Evolutionary conservation across 495 filamentous ascomycete genomes (phyloP), one percentile per base, ranked within the genome.

Genomic region (Penicillium lividum): DNA sequence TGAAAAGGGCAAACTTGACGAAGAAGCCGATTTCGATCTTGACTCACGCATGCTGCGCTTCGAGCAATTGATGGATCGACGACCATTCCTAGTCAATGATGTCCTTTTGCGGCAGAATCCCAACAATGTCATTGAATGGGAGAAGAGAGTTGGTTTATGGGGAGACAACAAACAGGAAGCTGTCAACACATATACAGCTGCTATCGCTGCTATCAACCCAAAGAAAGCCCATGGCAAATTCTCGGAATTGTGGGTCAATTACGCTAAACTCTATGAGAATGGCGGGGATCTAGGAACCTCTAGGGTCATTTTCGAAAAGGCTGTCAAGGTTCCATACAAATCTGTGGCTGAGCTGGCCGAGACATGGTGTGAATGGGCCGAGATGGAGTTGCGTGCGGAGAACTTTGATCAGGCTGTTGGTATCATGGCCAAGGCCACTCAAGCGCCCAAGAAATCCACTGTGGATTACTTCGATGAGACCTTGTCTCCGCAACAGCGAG

Each of bases 391-490:
- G 29, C 89, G 95, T 28, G 89, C 89, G 58, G 92, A 99, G 65
- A 94, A 98, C 71, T 97, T 98, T 64, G 94, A 99, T 68, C 85
- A 87, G 59, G 95, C 94, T 11, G 89, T 97, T 54, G 86, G 87
- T 54, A 90, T 99, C 71, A 97, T 98, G 94, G 90, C 91, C 22
- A 97, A 96, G 70, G 94, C 94, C 11, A 93, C 93, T 11, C 92
- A 96, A 72, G 91, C 94, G 15, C 93, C 94, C 0, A 98, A 97
- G 74, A 82, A 90, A 59, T 97, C 92, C 16, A 95, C 85, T 2
- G 94, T 98, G 25, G 95, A 99, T 74, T 99, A 97, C 70, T 99
- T 97, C 64, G 94, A 99, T 72, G 95, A 99, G 70, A 90, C 84
- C 0, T 78, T 99, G 7, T 90, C 91, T 5, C 93, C 95, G 9